These are phyloP conservation scores for Lumnitzera littorea DNA, from an alignment of 345 rosid species.

Conservation along the genomic window DNA sequence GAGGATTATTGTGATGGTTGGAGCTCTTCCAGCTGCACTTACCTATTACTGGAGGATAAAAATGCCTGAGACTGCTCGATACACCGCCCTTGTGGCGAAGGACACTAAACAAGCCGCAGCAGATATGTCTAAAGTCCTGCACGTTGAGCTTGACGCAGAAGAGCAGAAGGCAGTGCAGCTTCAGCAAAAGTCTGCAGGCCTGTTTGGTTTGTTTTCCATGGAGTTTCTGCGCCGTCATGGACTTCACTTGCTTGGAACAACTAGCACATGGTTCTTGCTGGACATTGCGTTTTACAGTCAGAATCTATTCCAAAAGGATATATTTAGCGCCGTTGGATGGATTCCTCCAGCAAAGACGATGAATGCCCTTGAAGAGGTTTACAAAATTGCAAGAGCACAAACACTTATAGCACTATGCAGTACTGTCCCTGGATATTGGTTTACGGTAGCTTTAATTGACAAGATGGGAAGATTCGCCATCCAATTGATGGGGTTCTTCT, in stretches of 20 bases:
- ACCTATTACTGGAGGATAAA: no score
- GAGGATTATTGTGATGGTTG: slow-evolving; percentile 18
- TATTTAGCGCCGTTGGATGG: no score
- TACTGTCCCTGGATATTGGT: slow-evolving; percentile 27
- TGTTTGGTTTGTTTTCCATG: slow-evolving; percentile 21
- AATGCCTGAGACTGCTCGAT: slow-evolving; percentile 19
- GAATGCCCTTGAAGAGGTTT: slow-evolving; percentile 29
- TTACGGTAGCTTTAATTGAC: slow-evolving; percentile 23
- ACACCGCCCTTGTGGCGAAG: slow-evolving; percentile 28
- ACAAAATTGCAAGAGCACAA: slow-evolving; percentile 23
- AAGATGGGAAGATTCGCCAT: slow-evolving; percentile 22
- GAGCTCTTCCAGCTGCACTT: no score
- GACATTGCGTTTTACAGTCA: no score
- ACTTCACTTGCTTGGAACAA: slow-evolving; percentile 5
- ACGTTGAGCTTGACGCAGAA: slow-evolving; percentile 16
- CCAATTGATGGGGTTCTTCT: slow-evolving; percentile 29
- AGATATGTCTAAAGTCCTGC: slow-evolving; percentile 26
- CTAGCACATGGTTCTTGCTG: no score
- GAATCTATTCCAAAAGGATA: no score
- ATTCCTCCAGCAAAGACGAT: slow-evolving; percentile 20
- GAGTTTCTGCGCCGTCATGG: slow-evolving; percentile 22
- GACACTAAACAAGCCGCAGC: slow-evolving; percentile 22
- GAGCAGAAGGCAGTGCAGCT: slow-evolving; percentile 10
- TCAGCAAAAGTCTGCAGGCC: background rate
- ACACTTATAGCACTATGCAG: slow-evolving; percentile 26